Conservation (phyloP, 2,329 filamentous ascomycete species). For the Taxawa tesnikishii region DNA sequence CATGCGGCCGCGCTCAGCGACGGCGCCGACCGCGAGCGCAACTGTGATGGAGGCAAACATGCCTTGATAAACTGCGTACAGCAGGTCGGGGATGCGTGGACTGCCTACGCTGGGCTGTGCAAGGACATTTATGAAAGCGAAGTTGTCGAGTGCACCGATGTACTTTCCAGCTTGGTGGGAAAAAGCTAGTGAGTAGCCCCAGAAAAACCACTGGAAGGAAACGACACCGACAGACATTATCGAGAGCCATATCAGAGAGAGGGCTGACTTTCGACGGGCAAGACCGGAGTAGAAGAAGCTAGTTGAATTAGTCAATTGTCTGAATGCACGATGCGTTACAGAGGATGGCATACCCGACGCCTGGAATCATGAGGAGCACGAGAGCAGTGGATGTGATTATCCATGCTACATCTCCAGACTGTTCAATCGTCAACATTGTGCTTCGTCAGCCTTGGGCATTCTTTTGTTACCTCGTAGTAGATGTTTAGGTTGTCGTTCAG, state of each 20-base stretch:
- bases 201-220: conserved; percentile 92
- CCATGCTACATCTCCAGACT: conserved; percentile 77
- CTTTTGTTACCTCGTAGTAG: conserved; percentile 58
- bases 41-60: conserved; percentile 89
- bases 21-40: conserved; percentile 71
- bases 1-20: conserved; percentile 79
- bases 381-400: conserved; percentile 64
- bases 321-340: conserved; percentile 2
- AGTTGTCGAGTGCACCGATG: conserved; percentile 68
- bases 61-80: conserved; percentile 78
- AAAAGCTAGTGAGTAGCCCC: conserved; percentile 77
- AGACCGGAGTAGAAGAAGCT: conserved; percentile 91
- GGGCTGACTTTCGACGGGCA: conserved; percentile 75
- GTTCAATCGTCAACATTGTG: conserved; percentile 4
- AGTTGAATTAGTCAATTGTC: conserved; percentile 7
- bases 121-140: conserved; percentile 67
- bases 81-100: conserved; percentile 61
- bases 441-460: not conserved
- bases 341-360: conserved; percentile 49
- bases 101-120: conserved; percentile 65
- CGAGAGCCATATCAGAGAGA: conserved; percentile 75
- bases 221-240: conserved; percentile 70
- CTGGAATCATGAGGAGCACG: conserved; percentile 85
- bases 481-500: conserved; percentile 64
- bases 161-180: conserved; percentile 64